Evolutionary conservation across 371 early-diverging fungal species (phyloP).

Genomic region (Mucor plumbeus): DNA sequence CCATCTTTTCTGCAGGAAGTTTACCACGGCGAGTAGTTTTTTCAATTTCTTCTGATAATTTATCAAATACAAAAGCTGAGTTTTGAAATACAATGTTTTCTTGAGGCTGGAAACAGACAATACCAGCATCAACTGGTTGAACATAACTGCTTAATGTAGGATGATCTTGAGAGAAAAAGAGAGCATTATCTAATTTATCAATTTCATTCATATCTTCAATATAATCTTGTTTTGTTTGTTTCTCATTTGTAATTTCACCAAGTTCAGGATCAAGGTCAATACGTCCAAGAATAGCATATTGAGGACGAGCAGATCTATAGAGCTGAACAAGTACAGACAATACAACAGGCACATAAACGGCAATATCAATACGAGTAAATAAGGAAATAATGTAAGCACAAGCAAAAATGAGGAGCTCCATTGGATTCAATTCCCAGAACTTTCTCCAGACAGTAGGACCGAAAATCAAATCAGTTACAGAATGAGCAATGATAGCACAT

Average conservation of each 20-base stretch:
- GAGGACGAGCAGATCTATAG: slow-evolving; percentile 70
- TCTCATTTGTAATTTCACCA: not conserved
- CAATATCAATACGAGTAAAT: slow-evolving; percentile 68
- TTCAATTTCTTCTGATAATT: slow-evolving; percentile 49
- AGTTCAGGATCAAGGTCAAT: slow-evolving; percentile 21
- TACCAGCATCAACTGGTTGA: slow-evolving; percentile 54
- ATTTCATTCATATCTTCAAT: not conserved
- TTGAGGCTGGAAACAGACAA: slow-evolving; percentile 69
- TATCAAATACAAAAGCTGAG: slow-evolving; percentile 54
- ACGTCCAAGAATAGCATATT: slow-evolving; percentile 39
- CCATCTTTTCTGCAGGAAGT: slow-evolving; percentile 33
- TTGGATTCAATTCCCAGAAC: slow-evolving; percentile 45
- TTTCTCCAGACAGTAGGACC: slow-evolving; percentile 55
- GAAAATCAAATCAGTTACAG: slow-evolving; percentile 65
- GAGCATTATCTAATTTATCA: slow-evolving; percentile 1
- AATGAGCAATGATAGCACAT: slow-evolving; percentile 78
- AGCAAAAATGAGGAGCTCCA: slow-evolving; percentile 44
- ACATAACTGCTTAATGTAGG: slow-evolving; percentile 27
- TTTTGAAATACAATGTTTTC: slow-evolving; percentile 81
- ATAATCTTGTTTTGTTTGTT: not conserved
- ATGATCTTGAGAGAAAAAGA: slow-evolving; percentile 30
- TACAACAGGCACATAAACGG: slow-evolving; percentile 69
- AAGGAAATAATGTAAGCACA: slow-evolving; percentile 58
- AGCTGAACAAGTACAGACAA: slow-evolving; percentile 71
- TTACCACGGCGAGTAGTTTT: slow-evolving; percentile 40